Conservation (phyloP, 495 filamentous ascomycete species). For the Pseudevernia furfuracea region DNA sequence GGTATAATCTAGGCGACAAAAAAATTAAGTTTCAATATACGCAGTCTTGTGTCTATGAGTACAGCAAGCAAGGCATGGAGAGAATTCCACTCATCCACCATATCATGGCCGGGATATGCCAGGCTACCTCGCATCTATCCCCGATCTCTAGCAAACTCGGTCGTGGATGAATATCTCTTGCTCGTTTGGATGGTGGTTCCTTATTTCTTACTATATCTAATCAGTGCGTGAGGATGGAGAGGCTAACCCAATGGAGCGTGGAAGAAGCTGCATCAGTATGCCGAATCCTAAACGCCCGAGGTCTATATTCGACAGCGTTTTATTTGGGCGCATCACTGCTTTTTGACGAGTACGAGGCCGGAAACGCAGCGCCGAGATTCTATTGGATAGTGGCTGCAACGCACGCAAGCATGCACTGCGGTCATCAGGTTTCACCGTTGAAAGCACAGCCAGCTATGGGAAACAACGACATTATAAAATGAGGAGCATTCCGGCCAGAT, state of each 20-base stretch:
- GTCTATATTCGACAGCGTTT: not conserved
- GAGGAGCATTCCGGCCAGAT: not conserved
- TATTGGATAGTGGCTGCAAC: not conserved
- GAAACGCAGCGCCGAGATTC: not conserved
- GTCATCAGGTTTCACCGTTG: not conserved
- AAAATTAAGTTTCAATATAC: no score
- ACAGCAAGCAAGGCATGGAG: no score
- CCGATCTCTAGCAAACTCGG: no score
- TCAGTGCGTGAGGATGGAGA: no score
- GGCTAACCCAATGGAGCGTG: not conserved
- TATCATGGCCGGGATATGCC: no score
- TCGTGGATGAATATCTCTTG: not conserved
- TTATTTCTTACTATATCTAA: no score
- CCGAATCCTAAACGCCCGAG: not conserved
- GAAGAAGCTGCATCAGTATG: not conserved
- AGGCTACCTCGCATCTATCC: no score
- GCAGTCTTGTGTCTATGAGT: no score
- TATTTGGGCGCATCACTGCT: not conserved
- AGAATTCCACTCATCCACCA: no score
- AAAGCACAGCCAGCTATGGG: not conserved
- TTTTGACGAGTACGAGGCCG: not conserved
- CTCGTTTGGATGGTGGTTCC: no score
- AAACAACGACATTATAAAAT: not conserved
- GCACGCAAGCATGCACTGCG: not conserved
- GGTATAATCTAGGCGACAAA: no score